A percentile compares a stretch with the other conserved stretches of the same genome.
Conservation (phyloP, 345 rosid species). For the Balakata baccata region DNA sequence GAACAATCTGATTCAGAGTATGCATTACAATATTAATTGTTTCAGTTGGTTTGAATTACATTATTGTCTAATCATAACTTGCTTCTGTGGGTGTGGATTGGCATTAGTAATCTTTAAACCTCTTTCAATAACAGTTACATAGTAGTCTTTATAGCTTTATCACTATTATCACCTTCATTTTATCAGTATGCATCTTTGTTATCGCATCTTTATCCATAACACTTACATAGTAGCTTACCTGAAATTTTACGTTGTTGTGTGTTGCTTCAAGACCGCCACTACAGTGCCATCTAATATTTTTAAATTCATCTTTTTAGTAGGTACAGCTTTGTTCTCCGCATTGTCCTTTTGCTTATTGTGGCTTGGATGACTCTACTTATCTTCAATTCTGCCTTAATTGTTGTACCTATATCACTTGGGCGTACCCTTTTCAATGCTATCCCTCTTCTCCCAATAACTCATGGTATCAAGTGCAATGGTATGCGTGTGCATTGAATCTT, state of each 20-base stretch:
- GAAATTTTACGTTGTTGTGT: constrained; percentile 2
- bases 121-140: no score
- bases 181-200: no score
- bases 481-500: constrained; percentile 20
- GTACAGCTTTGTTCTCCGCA: constrained; percentile 79
- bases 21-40: constrained; percentile 23
- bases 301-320: constrained; percentile 44
- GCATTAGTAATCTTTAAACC: no score
- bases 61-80: background rate
- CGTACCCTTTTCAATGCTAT: constrained; percentile 86
- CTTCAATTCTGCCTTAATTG: constrained; percentile 85
- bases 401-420: constrained; percentile 87
- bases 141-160: no score
- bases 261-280: background rate
- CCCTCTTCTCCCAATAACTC: constrained; percentile 94
- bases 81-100: background rate
- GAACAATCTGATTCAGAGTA: constrained; percentile 92
- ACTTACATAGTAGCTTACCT: no score
- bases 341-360: constrained; percentile 73
- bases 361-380: constrained; percentile 97
- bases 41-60: background rate
- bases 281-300: constrained; percentile 8
- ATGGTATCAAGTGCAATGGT: constrained; percentile 98
- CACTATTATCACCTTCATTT: no score
- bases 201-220: no score